A percentile compares a stretch with the other conserved stretches of the same genome.
Evolutionary conservation across 1,139 yeast genomes (phyloP).

Genomic region (Kurtzmaniella quercitrusa): DNA sequence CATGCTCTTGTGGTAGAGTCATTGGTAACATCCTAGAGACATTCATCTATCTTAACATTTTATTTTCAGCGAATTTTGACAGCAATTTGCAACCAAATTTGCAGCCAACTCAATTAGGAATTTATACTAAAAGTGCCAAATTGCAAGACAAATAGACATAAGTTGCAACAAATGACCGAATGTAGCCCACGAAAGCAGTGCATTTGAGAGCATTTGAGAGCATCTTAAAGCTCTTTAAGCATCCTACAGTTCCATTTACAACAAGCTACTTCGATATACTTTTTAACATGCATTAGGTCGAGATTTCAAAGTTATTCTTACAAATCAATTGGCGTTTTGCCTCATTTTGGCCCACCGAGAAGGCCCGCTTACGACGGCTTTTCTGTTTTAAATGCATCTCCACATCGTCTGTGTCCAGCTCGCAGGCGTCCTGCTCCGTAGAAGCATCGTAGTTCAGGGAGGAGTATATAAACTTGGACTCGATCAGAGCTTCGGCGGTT

Average conservation of each 20-base stretch:
- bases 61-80: too few species aligned
- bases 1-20: too few species aligned
- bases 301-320: constrained; percentile 24
- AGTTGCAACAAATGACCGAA: too few species aligned
- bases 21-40: too few species aligned
- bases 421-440: constrained; percentile 9
- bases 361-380: constrained; percentile 27
- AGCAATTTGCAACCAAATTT: not conserved
- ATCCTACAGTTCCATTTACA: too few species aligned
- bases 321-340: constrained; percentile 30
- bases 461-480: constrained; percentile 23
- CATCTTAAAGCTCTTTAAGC: too few species aligned
- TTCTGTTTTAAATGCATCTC: constrained; percentile 20
- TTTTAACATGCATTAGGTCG: not conserved
- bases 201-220: too few species aligned
- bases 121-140: not conserved
- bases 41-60: too few species aligned
- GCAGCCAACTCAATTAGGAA: not conserved
- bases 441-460: constrained; percentile 12
- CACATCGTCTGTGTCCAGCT: constrained; percentile 26
- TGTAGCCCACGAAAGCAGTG: too few species aligned
- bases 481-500: constrained; percentile 6
- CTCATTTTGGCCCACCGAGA: constrained; percentile 39
- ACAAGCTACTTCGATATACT: not conserved
- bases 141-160: not conserved